These are phyloP conservation scores for Erucastrum elatum DNA, from an alignment of 345 rosid genomes.

Conservation along the genomic window DNA sequence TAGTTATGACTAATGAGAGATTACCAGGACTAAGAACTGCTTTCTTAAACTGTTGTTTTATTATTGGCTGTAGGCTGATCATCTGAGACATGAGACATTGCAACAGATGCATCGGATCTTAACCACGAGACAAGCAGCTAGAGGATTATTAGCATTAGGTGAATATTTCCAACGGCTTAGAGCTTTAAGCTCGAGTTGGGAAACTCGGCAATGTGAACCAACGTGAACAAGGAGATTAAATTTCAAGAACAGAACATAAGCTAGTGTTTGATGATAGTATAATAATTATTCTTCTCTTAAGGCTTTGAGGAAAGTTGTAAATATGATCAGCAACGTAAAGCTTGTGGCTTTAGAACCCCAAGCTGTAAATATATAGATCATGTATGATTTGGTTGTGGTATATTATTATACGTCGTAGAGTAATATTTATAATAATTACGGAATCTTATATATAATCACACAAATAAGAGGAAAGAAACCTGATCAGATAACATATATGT, in stretches of 20 bases:
- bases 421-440: not conserved
- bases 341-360: conserved; percentile 24
- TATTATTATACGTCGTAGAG: not conserved
- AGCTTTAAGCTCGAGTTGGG: conserved; percentile 70
- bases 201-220: conserved; percentile 56
- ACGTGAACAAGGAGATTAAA: conserved; percentile 8
- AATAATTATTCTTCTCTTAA: conserved; percentile 3
- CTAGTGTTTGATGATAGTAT: not conserved
- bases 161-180: conserved; percentile 81
- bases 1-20: not conserved
- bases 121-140: conserved; percentile 76
- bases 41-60: not conserved
- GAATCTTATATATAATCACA: not conserved
- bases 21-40: not conserved
- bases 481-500: too few species aligned
- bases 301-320: conserved; percentile 21
- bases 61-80: conserved; percentile 67
- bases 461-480: not conserved
- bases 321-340: conserved; percentile 26
- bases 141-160: conserved; percentile 76
- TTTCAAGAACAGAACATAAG: conserved; percentile 15
- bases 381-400: conserved; percentile 10
- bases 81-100: conserved; percentile 78
- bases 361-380: not conserved
- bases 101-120: conserved; percentile 76